Base-by-base conservation (phyloP, 768 basidiomycete genomes). In the Myochromella boudieri region DNA sequence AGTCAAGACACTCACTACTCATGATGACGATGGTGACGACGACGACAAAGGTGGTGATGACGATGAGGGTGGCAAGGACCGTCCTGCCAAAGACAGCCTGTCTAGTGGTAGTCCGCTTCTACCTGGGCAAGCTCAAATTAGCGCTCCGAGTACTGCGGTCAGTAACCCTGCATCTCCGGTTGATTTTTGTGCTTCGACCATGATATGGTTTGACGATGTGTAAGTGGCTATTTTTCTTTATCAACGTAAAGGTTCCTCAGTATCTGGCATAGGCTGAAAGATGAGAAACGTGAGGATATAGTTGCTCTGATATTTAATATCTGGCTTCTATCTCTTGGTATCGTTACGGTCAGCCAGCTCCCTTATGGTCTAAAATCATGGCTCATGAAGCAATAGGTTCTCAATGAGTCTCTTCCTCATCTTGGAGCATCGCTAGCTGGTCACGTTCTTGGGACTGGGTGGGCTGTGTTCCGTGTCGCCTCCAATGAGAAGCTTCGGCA, bases 351-450 rank as follows among this genome's bases (percentile, higher is more conserved):
- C 53, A 32, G 74, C 57, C 20, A 37, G 12, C 33, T 12, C n/a
- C 14, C 43, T 11, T 12, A 3, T 22, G 28, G 15, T 24, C 17
- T 18, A 21, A 44, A 46, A 37, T 51, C 42, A 11, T 39, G 33
- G 6, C 24, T 43, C 20, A 5, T 6, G 12, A 11, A 26, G 14
- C 15, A 34, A 21, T 25, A 81, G 79, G 64, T 81, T 33, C 46
- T 78, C 38, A 71, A 68, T 43, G 77, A 80, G 54, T 78, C 77
- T 0, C 66, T 77, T 28, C 79, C 80, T 5, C 77, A 79, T 52
- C 63, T 81, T 32, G 70, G 68, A 2, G 75, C 77, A 24, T 68
- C 71, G 2, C 48, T 81, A 8, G 65, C 64, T 17, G 76, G 74
- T 3, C 78, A 79, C 48, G 54, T 70, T 15, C 58, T 81, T 8